Base-by-base conservation (phyloP, 192 early-diverging fungal species). In the Backusella mclennaniae region DNA sequence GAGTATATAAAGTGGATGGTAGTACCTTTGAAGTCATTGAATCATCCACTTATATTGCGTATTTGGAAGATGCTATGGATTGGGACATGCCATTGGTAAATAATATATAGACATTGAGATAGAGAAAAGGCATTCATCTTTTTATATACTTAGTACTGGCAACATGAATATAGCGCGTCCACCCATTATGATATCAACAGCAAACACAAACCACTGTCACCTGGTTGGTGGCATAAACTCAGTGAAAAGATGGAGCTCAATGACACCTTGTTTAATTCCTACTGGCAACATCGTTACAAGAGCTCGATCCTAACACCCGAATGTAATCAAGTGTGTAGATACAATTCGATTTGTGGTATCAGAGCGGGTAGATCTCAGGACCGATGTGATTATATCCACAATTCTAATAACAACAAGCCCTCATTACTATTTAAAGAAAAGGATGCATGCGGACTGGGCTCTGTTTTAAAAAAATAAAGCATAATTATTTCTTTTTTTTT, bases 141-240 rank as follows among this genome's bases (percentile, higher is more conserved):
- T 33, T 33, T 33, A 33, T 33, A 33, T 3, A 33, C 3, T 3
- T 33, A 33, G 73, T 82, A 82, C 71, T 88, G 87, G 87, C 84
- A 88, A 44, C 42, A 84, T 41, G 85, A 86, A 66, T 88, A 88
- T 77, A 82, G 82, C 74, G 83, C 87, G 15, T 74, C 80, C 33
- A 41, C 82, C 19, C 76, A 82, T 12, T 88, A 84, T 33, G 6
- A 56, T 11, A 70, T 73, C 31, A 42, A 71, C 29, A n/a, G 33
- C 1, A 66, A 41, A 0, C 35, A 69, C 38, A n/a, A 38, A 4
- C 87, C 87, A 0, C 67, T 88, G n/a, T 77, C 77, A n/a, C 77
- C 87, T 0, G 76, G 74, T 33, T 88, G 87, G 87, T 88, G 87
- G 87, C 87, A 88, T 42, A 77, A 84, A n/a, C 83, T 88, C 9